A percentile compares a stretch with the other conserved stretches of the same genome.
phyloP scores from a whole-genome alignment of 1,284 basidiomycete species.

The Apiotrichum brassicae region DNA sequence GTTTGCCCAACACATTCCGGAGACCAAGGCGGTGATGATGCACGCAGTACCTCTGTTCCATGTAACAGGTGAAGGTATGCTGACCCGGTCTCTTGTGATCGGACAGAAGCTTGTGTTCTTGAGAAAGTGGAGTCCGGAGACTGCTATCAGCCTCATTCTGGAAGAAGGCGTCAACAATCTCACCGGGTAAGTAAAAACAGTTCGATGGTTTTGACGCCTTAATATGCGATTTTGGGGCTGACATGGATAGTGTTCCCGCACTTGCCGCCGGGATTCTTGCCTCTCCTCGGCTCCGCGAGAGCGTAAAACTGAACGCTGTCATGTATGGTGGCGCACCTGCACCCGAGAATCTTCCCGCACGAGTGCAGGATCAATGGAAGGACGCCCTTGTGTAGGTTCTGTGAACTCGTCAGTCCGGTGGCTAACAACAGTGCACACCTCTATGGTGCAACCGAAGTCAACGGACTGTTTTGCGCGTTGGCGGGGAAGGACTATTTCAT shows the following conservation, averaged over 20 bases:
- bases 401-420: too few species aligned
- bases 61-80: conserved; percentile 40
- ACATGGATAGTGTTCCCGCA: conserved; percentile 29
- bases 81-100: conserved; percentile 27
- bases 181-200: conserved; percentile 13
- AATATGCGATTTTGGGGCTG: too few species aligned
- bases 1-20: background rate
- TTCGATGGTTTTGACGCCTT: too few species aligned
- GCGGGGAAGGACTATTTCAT: background rate
- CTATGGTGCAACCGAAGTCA: too few species aligned
- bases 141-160: conserved; percentile 28
- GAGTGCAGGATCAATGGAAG: background rate
- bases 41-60: conserved; percentile 40
- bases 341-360: too few species aligned
- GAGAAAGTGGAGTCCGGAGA: conserved; percentile 28
- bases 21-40: conserved; percentile 24
- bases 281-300: conserved; percentile 23
- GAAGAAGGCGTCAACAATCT: conserved; percentile 31
- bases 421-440: too few species aligned
- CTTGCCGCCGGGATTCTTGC: conserved; percentile 32
- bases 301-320: conserved; percentile 26
- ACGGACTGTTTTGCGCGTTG: too few species aligned
- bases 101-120: conserved; percentile 36
- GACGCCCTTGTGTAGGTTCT: background rate
- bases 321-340: conserved; percentile 42